Conservation (phyloP, 495 filamentous ascomycete genomes). For the Xylaria bambusicola region DNA sequence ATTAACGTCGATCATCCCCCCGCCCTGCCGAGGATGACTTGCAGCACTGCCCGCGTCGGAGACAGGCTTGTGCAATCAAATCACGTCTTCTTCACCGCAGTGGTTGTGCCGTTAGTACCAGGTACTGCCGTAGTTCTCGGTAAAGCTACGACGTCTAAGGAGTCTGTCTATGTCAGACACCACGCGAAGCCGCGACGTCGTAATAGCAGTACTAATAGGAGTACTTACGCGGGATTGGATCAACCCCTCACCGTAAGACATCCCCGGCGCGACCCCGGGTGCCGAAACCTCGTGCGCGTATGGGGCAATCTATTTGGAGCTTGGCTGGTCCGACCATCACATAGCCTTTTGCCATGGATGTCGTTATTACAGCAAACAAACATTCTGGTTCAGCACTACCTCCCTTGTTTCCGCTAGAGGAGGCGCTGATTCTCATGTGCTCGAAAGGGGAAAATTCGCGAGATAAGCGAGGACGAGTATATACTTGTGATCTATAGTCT, state of each 20-base stretch:
- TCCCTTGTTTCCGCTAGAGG: neutral
- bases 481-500: neutral
- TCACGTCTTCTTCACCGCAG: too few relatives aligned
- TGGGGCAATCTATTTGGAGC: neutral
- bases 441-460: too few relatives aligned
- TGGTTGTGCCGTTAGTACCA: too few relatives aligned
- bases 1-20: neutral
- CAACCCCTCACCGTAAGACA: neutral
- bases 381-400: neutral
- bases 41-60: neutral
- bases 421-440: neutral
- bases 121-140: too few relatives aligned
- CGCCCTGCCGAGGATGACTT: neutral
- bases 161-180: too few relatives aligned
- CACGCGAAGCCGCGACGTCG: too few relatives aligned
- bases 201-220: neutral
- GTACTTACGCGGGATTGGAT: neutral
- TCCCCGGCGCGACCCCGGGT: neutral
- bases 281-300: neutral
- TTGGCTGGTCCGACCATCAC: neutral
- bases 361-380: neutral
- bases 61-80: too few relatives aligned
- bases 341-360: neutral
- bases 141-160: too few relatives aligned
- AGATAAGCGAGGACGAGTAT: slow-evolving; percentile 15